Evolutionary conservation across 768 basidiomycete species (phyloP).

Genomic region (Mycena sanguinolenta): DNA sequence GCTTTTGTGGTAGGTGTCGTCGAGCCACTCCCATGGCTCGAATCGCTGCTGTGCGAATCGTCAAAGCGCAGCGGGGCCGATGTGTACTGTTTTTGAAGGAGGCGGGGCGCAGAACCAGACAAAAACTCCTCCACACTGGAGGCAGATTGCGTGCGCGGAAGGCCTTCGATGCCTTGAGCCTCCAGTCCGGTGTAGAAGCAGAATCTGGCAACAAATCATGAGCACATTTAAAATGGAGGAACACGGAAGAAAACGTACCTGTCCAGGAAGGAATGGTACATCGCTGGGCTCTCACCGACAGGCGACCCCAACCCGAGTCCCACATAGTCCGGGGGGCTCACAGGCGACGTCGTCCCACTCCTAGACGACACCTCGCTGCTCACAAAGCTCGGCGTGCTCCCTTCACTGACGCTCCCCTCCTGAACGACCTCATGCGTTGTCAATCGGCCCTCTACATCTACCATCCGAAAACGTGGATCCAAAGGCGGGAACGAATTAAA

Average conservation of each 20-base stretch:
- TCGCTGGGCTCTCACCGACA: slow-evolving; percentile 45
- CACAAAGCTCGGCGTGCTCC: slow-evolving; percentile 32
- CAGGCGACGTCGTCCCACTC: slow-evolving; percentile 30
- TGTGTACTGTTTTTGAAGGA: slow-evolving; percentile 31
- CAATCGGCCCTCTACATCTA: slow-evolving; percentile 26
- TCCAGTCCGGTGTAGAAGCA: slow-evolving; percentile 84
- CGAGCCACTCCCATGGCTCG: slow-evolving; percentile 15
- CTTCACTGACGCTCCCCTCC: slow-evolving; percentile 29
- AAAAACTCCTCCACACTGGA: slow-evolving; percentile 69
- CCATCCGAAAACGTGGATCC: slow-evolving; percentile 26
- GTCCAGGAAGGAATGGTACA: slow-evolving; percentile 73
- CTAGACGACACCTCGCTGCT: slow-evolving; percentile 30
- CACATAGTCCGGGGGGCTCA: slow-evolving; percentile 36
- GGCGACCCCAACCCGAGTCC: slow-evolving; percentile 30
- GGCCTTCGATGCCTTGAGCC: slow-evolving; percentile 30
- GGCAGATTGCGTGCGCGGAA: slow-evolving; percentile 59
- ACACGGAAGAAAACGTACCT: slow-evolving; percentile 58
- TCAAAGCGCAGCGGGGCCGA: slow-evolving; percentile 25
- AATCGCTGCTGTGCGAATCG: slow-evolving; percentile 22
- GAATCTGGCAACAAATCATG: slow-evolving; percentile 59
- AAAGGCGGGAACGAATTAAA: slow-evolving; percentile 55
- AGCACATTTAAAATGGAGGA: slow-evolving; percentile 19
- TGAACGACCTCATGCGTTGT: slow-evolving; percentile 41
- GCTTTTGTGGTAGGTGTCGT: slow-evolving; percentile 34
- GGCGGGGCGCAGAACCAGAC: slow-evolving; percentile 47